These are phyloP conservation scores for Hibiscus mutabilis DNA, from an alignment of 345 rosid genomes.

Conservation along the genomic window DNA sequence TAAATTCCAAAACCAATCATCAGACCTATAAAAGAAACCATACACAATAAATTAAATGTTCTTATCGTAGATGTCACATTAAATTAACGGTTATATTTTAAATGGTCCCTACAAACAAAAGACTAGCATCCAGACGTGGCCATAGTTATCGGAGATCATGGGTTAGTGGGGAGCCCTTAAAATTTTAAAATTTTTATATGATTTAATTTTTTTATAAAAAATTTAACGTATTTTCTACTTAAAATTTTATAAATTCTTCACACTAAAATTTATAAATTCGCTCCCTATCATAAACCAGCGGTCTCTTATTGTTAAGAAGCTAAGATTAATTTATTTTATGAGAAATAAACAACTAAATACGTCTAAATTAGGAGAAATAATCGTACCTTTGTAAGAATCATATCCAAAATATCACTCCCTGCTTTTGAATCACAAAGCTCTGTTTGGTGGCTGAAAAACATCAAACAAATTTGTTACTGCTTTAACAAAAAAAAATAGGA, in stretches of 20 bases:
- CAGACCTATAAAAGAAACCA: neutral
- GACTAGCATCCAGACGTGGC: neutral
- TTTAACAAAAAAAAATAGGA: neutral
- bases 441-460: conserved; percentile 53
- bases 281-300: no score
- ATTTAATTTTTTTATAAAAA: no score
- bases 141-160: no score
- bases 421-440: conserved; percentile 54
- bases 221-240: no score
- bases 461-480: neutral
- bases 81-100: neutral
- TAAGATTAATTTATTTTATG: neutral
- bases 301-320: neutral
- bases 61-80: neutral
- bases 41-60: neutral
- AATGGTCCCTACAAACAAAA: neutral
- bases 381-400: conserved; percentile 64
- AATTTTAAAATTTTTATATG: no score
- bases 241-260: no score
- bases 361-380: neutral
- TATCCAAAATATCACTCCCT: conserved; percentile 60
- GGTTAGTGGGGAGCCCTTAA: no score
- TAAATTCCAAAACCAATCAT: neutral
- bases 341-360: no score
- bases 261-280: no score